Evolutionary conservation across 805 yeast genomes (phyloP), one percentile per base, ranked within the genome.

Genomic region (Candida dajiaensis): DNA sequence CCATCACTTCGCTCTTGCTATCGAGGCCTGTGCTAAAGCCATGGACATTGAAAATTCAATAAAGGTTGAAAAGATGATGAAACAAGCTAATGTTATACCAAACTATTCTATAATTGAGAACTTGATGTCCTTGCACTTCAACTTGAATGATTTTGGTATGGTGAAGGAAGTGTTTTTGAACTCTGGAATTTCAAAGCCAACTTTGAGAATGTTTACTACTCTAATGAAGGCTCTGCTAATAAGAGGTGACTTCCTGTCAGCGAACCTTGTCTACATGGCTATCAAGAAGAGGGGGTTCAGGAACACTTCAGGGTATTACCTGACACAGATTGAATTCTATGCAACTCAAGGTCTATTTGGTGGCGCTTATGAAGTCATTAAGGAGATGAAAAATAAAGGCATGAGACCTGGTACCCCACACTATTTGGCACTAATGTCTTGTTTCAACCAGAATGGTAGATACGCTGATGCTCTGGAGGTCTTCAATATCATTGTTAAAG

Each of bases 381-480:
- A 55, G 26, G 50, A 49, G 20, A 61, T 67, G 57, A 61, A 65
- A 5, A 52, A 54, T 3, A 50, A 46, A 0, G 47, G 46, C 1
- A 20, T 56, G 12, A 44, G 41, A 25, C 52, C 54, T 8, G 54
- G 50, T 1, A 45, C 61, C 2, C 35, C 51, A 2, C 69, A 66
- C 47, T 67, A 64, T 46, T 61, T 59, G 22, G 48, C 51, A 0
- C 41, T 69, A 23, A 64, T 69, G 66, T 48, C 48, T 6, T 63
- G 55, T 0, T 67, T 59, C 43, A 63, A 63, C 45, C 49, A 44
- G 15, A 47, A 48, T 20, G 53, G 61, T 7, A 52, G 57, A 37
- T 59, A 57, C 33, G 59, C 61, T 4, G 64, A 61, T 10, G 55
- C 67, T 0, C 42, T 66, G 12, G 40, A 49, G 4, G 50, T 63